Base-by-base conservation (phyloP, 768 basidiomycete species). In the Coprinopsis marcescibilis region DNA sequence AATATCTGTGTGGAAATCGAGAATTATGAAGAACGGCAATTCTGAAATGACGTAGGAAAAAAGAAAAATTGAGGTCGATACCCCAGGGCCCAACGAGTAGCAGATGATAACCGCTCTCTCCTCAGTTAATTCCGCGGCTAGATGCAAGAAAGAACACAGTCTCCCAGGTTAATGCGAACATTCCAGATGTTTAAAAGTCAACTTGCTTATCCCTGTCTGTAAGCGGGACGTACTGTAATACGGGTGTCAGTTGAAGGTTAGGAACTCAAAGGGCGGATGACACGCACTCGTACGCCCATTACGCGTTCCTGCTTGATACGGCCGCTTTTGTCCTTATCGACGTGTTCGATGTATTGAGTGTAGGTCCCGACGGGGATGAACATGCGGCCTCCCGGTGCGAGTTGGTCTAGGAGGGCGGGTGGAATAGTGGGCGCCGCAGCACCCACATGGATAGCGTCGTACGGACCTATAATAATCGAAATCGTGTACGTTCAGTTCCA, bases 401-500 rank as follows among this genome's bases (percentile, higher is more conserved):
- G 79, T 57, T 95, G 93, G 12, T 86, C 79, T 23, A 97, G 62
- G 1, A 98, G 76, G 0, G 73, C 62, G 17, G 75, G 62, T 0
- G 94, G 93, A 12, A 92, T 65, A 0, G 58, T 71, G 0, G 89
- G 85, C 0, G 94, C 83, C 0, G 95, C 94, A 0, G 95, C 95
- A 3, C 95, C 95, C 29, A 97, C 94, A 55, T 98, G 94, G 41
- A 97, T 96, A 0, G 80, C 84, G 51, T 90, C 77, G 58, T 82
- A 91, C 0, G 85, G 86, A 2, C 73, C 83, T 79, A 15, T 19
- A 11, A 10, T 6, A 20, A 23, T 23, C 15, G n/a, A n/a, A n/a
- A n/a, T n/a, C n/a, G n/a, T n/a, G n/a, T n/a, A n/a, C n/a, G n/a
- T n/a, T n/a, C n/a, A n/a, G n/a, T n/a, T n/a, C n/a, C n/a, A n/a